Base-by-base conservation (phyloP, 768 basidiomycete genomes). In the Rhizopogon roseolus region DNA sequence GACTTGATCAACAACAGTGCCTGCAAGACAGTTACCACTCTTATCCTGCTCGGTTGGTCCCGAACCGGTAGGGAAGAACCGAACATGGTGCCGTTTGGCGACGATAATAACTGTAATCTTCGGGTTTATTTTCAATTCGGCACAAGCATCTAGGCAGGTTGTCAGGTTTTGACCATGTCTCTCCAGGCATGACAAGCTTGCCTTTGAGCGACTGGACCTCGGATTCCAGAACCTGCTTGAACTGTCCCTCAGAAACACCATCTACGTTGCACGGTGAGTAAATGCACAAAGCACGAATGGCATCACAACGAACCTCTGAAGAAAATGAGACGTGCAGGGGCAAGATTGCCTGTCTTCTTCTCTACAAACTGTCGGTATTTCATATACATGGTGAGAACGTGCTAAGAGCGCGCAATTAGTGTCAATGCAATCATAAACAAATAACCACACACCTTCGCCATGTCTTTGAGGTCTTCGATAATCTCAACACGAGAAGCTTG, bases 31-130 rank as follows among this genome's bases (percentile, higher is more conserved):
- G 61, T 93, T 93, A 2, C 84, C 85, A 53, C 81, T 86, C 50
- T 73, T 76, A 58, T 92, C 90, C 0, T 72, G 80, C 8, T 85
- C 79, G 6, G 60, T 57, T 0, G 53, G 51, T 6, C 64, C 62
- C 37, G 53, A 60, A 32, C 45, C 45, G 14, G 13, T 22, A 0
- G 83, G 83, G 73, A 86, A 86, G 67, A 86, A 79, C 16, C 73
- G 73, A 32, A 73, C 72, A 5, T 73, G 70, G 28, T 73, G 71
- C 27, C 68, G 66, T 53, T 93, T 93, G 14, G 88, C 90, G 6
- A 93, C 90, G 25, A 93, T 75, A 49, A 92, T 79, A 22, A 93
- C 71, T 0, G 91, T 93, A 29, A 93, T 87, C 49, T 79, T 82
- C 0, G 82, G 81, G 1, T 73, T 72, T 28, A 90, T 84, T 6